Percentiles rank a stretch among this genome's conserved stretches.
Conservation (phyloP, 2,329 filamentous ascomycete genomes). For the Escovopsis sp. region DNA sequence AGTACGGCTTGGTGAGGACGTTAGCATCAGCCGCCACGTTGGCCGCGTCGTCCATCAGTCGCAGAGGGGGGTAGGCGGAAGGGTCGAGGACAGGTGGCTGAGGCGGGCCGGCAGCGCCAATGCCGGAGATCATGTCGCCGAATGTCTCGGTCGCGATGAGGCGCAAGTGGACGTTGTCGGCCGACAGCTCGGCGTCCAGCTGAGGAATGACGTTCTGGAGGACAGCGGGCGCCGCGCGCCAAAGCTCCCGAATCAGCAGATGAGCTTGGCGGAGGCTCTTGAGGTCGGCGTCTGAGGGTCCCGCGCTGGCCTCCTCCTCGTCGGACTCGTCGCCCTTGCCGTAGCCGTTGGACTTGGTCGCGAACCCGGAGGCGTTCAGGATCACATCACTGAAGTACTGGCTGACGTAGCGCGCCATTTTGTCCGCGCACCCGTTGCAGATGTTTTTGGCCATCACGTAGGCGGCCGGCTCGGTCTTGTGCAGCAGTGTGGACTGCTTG, state of each 20-base stretch:
- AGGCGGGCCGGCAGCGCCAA: slow-evolving; percentile 80
- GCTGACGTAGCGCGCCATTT: slow-evolving; percentile 87
- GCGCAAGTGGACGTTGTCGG: slow-evolving; percentile 77
- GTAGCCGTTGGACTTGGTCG: slow-evolving; percentile 39
- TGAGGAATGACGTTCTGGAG: slow-evolving; percentile 89
- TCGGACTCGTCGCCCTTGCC: slow-evolving; percentile 49
- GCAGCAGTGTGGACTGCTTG: slow-evolving; percentile 68
- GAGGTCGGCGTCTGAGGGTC: slow-evolving; percentile 69
- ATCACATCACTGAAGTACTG: slow-evolving; percentile 98
- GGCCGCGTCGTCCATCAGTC: slow-evolving; percentile 39
- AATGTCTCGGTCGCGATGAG: slow-evolving; percentile 85
- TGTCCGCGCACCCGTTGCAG: slow-evolving; percentile 77
- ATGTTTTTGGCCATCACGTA: slow-evolving; percentile 96
- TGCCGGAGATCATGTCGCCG: slow-evolving; percentile 86
- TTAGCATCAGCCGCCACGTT: slow-evolving; percentile 34
- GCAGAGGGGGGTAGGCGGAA: slow-evolving; percentile 67
- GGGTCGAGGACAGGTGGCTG: slow-evolving; percentile 60
- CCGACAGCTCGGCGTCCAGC: slow-evolving; percentile 78
- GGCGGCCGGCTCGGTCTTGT: slow-evolving; percentile 78
- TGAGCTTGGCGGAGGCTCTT: slow-evolving; percentile 85
- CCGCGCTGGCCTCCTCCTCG: slow-evolving; percentile 42
- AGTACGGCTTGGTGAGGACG: slow-evolving; percentile 67
- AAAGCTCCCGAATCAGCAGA: slow-evolving; percentile 75
- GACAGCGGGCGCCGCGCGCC: slow-evolving; percentile 79
- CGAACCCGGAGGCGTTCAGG: slow-evolving; percentile 61